Conservation (phyloP, 441 rosid species). For the Pelargonium citronellum region DNA sequence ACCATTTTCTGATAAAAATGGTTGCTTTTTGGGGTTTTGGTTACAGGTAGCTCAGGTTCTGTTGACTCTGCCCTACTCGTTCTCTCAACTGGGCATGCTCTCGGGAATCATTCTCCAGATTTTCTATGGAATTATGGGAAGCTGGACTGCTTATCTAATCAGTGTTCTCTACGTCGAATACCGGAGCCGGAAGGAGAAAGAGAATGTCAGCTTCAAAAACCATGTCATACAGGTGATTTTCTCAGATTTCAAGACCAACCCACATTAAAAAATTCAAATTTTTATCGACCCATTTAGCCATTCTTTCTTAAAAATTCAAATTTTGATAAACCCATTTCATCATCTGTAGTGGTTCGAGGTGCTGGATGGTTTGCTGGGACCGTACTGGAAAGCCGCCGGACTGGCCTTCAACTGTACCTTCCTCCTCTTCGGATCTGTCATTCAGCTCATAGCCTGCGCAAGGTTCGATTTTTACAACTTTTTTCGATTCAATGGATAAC, state of each 20-base stretch:
- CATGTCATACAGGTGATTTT: conserved; percentile 54
- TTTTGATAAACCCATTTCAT: neutral
- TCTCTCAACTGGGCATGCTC: conserved; percentile 62
- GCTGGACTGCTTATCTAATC: conserved; percentile 69
- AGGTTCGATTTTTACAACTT: conserved; percentile 25
- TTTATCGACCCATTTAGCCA: neutral
- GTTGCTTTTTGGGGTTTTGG: neutral
- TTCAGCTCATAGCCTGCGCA: conserved; percentile 60
- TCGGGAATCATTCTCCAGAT: conserved; percentile 57
- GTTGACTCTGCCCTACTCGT: conserved; percentile 56
- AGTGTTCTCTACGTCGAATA: conserved; percentile 57
- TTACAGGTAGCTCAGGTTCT: conserved; percentile 58
- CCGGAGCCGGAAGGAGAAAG: conserved; percentile 43
- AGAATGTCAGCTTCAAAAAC: conserved; percentile 53
- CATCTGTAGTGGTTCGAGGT: conserved; percentile 54
- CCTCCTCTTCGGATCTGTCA: conserved; percentile 56
- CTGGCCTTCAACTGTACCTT: conserved; percentile 54
- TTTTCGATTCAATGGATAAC: neutral
- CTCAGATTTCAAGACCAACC: conserved; percentile 5
- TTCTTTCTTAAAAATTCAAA: neutral
- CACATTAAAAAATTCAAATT: neutral
- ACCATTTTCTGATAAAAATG: neutral
- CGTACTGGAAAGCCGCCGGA: conserved; percentile 49
- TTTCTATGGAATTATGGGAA: conserved; percentile 51
- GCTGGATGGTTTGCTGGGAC: conserved; percentile 52